A percentile compares a stretch with the other conserved stretches of the same genome.
phyloP scores from a whole-genome alignment of 257 asterid species.

The Plantago elongata region DNA sequence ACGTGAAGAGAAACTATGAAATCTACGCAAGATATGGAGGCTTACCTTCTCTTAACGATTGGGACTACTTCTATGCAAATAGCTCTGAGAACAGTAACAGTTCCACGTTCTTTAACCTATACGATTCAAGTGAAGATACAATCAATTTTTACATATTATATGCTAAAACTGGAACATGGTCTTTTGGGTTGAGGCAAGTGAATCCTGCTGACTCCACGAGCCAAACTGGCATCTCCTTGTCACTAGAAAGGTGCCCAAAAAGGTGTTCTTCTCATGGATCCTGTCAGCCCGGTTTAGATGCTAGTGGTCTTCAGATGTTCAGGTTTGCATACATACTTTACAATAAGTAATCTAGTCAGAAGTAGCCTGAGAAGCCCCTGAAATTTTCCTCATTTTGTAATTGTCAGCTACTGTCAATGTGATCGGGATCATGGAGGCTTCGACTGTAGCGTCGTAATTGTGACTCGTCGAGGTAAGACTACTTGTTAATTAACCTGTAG shows the following conservation, averaged over 20 bases:
- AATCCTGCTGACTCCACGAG: constrained; percentile 22
- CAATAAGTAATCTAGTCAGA: constrained; percentile 2
- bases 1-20: constrained; percentile 49
- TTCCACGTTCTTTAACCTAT: constrained; percentile 81
- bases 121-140: constrained; percentile 52
- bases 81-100: constrained; percentile 70
- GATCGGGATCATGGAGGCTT: constrained; percentile 92
- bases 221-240: constrained; percentile 53
- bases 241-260: constrained; percentile 83
- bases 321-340: constrained; percentile 40
- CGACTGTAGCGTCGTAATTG: constrained; percentile 84
- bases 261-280: constrained; percentile 81
- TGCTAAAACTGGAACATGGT: constrained; percentile 79
- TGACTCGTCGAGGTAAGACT: constrained; percentile 62
- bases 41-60: constrained; percentile 59
- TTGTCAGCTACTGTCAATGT: constrained; percentile 73
- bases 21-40: constrained; percentile 85
- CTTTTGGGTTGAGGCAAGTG: constrained; percentile 69
- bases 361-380: not conserved
- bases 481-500: constrained; percentile 1
- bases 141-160: constrained; percentile 70
- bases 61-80: constrained; percentile 82
- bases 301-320: constrained; percentile 68
- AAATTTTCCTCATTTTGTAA: constrained; percentile 17
- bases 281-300: constrained; percentile 60